Conservation (phyloP, 108 stramenopile species). For the Skeletonema menzelii region DNA sequence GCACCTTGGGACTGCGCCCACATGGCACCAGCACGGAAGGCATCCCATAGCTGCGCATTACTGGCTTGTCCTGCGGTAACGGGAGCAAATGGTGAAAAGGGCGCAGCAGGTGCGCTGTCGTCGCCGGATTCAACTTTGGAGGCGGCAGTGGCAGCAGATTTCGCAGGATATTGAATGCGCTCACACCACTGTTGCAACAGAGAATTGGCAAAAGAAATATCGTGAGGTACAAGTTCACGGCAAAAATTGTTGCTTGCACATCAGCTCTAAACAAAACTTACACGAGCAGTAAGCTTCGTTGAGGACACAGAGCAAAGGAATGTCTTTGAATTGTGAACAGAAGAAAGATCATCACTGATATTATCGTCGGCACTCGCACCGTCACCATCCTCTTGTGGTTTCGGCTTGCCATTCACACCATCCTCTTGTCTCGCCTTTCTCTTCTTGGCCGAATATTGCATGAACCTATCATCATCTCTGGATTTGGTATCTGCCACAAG, state of each 20-base stretch:
- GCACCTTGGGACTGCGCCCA: slow-evolving; percentile 16
- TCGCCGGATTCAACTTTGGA: not conserved
- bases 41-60: slow-evolving; percentile 16
- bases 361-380: not conserved
- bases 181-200: slow-evolving; percentile 35
- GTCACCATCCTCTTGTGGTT: not conserved
- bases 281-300: slow-evolving; percentile 25
- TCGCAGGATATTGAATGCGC: slow-evolving; percentile 20
- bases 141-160: not conserved
- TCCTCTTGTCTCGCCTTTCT: slow-evolving; percentile 10
- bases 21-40: slow-evolving; percentile 17
- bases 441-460: slow-evolving; percentile 1
- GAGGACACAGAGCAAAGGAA: slow-evolving; percentile 31
- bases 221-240: not conserved
- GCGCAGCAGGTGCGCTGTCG: not conserved
- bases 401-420: slow-evolving; percentile 7
- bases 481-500: slow-evolving; percentile 21
- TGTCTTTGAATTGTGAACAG: slow-evolving; percentile 32
- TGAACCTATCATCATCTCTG: slow-evolving; percentile 1
- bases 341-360: slow-evolving; percentile 32
- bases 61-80: not conserved
- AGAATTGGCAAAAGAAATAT: not conserved
- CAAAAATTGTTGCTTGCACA: not conserved
- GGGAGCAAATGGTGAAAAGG: not conserved
- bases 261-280: slow-evolving; percentile 4